These are phyloP conservation scores for Zygosaccharomyces kombuchaensis DNA, from an alignment of 805 yeast species.

Conservation along the genomic window DNA sequence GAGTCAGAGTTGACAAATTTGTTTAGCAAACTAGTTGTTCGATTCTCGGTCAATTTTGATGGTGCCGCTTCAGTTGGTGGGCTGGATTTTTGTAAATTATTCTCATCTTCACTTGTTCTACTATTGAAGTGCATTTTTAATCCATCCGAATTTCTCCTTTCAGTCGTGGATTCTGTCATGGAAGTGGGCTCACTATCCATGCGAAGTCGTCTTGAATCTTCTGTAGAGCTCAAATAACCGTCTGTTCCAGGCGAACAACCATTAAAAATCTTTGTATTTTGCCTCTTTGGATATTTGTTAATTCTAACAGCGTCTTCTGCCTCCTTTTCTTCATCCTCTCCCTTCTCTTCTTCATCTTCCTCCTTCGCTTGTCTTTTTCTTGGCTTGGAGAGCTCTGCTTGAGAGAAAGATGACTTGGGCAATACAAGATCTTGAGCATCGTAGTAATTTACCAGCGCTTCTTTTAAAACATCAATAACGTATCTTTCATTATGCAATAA, in stretches of 20 bases:
- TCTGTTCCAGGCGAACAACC: not conserved
- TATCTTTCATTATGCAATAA: conserved; percentile 60
- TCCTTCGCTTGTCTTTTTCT: conserved; percentile 6
- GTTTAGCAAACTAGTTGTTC: conserved; percentile 2
- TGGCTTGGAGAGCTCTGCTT: conserved; percentile 2
- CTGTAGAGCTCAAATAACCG: not conserved
- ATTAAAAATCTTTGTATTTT: not conserved
- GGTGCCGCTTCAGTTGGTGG: not conserved
- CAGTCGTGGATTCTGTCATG: not conserved
- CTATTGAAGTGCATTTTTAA: not conserved
- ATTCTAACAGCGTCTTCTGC: not conserved
- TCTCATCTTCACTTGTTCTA: not conserved
- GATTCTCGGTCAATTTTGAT: not conserved
- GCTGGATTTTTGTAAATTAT: not conserved
- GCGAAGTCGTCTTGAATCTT: not conserved
- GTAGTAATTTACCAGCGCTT: conserved; percentile 46
- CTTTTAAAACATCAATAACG: conserved; percentile 53
- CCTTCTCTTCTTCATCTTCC: conserved; percentile 1
- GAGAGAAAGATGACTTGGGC: conserved; percentile 24
- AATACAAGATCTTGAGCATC: conserved; percentile 36
- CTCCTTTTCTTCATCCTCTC: not conserved
- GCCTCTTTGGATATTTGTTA: not conserved
- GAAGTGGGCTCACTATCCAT: not conserved
- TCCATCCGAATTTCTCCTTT: too few relatives aligned
- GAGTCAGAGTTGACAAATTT: conserved; percentile 7